Conservation (phyloP, 495 filamentous ascomycete species). For the Gamarada debralockiae region DNA sequence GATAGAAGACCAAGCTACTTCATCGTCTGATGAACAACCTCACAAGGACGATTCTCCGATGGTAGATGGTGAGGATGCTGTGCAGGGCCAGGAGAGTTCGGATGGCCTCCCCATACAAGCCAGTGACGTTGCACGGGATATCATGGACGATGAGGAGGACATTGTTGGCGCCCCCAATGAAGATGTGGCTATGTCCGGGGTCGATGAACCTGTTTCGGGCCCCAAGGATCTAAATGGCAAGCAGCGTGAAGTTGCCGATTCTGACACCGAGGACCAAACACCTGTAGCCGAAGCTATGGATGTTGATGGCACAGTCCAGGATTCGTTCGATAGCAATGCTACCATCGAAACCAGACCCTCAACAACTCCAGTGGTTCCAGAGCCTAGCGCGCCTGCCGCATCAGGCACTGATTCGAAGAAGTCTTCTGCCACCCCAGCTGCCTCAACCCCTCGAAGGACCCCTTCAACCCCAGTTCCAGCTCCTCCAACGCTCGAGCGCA, state of each 20-base stretch:
- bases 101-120: conserved; percentile 15
- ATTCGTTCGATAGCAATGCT: conserved; percentile 22
- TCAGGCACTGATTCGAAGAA: conserved; percentile 7
- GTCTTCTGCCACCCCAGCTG: conserved; percentile 23
- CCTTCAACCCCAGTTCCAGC: conserved; percentile 19
- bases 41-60: not conserved
- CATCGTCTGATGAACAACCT: conserved; percentile 1
- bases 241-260: conserved; percentile 18
- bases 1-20: conserved; percentile 17
- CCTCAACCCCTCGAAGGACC: conserved; percentile 16
- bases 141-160: conserved; percentile 18
- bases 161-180: conserved; percentile 7
- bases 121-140: conserved; percentile 13
- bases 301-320: conserved; percentile 11
- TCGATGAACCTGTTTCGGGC: not conserved
- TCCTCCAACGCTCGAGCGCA: conserved; percentile 43
- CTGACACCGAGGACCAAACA: conserved; percentile 12
- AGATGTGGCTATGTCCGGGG: conserved; percentile 5
- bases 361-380: conserved; percentile 14
- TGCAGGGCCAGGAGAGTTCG: not conserved
- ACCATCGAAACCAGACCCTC: not conserved
- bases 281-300: conserved; percentile 22
- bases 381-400: conserved; percentile 15
- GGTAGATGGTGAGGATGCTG: not conserved
- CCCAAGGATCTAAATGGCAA: not conserved